These are phyloP conservation scores for Drosera capensis DNA, from an alignment of 148 eudicot species.

Conservation along the genomic window DNA sequence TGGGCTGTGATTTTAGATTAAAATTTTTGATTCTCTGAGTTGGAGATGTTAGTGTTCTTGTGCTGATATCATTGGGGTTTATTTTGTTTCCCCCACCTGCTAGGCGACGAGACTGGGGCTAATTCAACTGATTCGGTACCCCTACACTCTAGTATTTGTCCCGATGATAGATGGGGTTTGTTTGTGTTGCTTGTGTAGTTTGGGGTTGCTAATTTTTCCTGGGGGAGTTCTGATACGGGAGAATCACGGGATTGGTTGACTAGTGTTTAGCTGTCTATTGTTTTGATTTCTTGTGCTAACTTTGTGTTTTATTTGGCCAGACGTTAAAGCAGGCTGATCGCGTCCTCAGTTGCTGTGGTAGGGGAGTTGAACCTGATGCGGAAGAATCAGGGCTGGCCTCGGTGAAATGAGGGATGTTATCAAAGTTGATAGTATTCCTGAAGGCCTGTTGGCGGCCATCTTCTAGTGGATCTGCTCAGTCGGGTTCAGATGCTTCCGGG, in stretches of 20 bases:
- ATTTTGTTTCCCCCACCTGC: no score
- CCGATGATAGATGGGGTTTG: no score
- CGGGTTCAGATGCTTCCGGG: constrained; percentile 21
- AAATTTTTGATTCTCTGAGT: no score
- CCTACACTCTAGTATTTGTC: no score
- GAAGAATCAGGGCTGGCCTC: constrained; percentile 11
- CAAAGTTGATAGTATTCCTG: constrained; percentile 23
- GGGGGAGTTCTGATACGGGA: no score
- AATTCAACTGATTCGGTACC: no score
- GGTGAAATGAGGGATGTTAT: constrained; percentile 36
- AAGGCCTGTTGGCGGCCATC: constrained; percentile 24
- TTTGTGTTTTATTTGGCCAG: neutral
- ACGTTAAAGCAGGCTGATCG: neutral
- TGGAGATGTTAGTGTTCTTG: no score
- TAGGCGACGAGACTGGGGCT: no score
- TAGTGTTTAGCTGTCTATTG: neutral
- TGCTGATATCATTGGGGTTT: no score
- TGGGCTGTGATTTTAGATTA: no score
- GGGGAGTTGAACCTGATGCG: constrained; percentile 16
- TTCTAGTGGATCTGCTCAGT: constrained; percentile 10
- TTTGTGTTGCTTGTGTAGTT: no score
- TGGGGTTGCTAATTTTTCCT: no score
- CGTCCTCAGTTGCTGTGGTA: neutral
- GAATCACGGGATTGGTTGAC: neutral
- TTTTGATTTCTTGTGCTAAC: neutral